Conservation (phyloP, 768 basidiomycete species). For the button mushroom (Agaricus bisporus) region DNA sequence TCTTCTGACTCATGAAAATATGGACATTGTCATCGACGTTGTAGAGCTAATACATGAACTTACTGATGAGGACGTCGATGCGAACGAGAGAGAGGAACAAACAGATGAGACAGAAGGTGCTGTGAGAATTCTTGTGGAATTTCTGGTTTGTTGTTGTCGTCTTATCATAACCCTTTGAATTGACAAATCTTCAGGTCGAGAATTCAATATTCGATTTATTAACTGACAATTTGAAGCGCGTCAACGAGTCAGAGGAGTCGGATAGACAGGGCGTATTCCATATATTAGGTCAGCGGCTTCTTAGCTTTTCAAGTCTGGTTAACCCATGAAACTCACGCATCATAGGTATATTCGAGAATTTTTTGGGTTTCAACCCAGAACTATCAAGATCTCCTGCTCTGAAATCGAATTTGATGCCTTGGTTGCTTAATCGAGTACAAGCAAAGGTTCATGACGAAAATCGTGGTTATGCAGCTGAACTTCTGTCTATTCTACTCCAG, state of each 20-base stretch:
- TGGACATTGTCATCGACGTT: slow-evolving; percentile 95
- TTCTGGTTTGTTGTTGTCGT: slow-evolving; percentile 49
- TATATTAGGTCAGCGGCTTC: slow-evolving; percentile 56
- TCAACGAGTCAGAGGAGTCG: slow-evolving; percentile 89
- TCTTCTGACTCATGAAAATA: slow-evolving; percentile 91
- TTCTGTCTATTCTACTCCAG: slow-evolving; percentile 88
- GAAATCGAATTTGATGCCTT: slow-evolving; percentile 70
- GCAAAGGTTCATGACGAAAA: slow-evolving; percentile 81
- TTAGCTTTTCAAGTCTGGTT: neutral
- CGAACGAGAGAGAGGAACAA: slow-evolving; percentile 63
- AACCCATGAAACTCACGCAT: neutral
- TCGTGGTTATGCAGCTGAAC: slow-evolving; percentile 86
- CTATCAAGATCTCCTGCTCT: slow-evolving; percentile 64
- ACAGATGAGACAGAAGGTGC: slow-evolving; percentile 57
- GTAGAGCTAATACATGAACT: slow-evolving; percentile 90
- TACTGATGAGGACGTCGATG: slow-evolving; percentile 93
- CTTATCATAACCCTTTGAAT: neutral
- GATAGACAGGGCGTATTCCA: slow-evolving; percentile 93
- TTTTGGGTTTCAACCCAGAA: slow-evolving; percentile 78
- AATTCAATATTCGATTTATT: slow-evolving; percentile 83
- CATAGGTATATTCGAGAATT: slow-evolving; percentile 87
- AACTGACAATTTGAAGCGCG: slow-evolving; percentile 78
- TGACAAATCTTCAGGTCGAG: slow-evolving; percentile 48
- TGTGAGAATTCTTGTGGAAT: slow-evolving; percentile 68
- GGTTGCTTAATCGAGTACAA: slow-evolving; percentile 75